Base-by-base conservation (phyloP, 2,329 filamentous ascomycete genomes). In the Colletotrichum sp. region DNA sequence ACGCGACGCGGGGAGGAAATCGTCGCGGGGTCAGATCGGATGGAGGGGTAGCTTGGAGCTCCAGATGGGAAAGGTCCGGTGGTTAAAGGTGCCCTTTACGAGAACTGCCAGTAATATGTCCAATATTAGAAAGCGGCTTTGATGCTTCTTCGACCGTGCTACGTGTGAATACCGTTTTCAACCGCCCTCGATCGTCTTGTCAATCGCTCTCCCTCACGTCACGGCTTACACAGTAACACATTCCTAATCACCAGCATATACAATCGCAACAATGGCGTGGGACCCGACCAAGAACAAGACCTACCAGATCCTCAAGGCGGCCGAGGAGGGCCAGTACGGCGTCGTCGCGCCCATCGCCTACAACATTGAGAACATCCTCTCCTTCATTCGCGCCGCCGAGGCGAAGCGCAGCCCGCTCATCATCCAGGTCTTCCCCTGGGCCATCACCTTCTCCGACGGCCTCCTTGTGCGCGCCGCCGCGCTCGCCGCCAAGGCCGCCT, bases 341-440 rank as follows among this genome's bases (percentile, higher is more conserved):
- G 87, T 93, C 10, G 79, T 86, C 16, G 80, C 88, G 83, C 79
- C 90, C 82, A 83, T 92, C 85, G 87, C 82, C 67, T 4, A 94
- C 88, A 93, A 95, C 81, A 86, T 95, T 76, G 93, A 95, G 85
- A 91, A 91, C 68, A 93, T 95, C 79, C 86, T 95, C 8, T 93
- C 92, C 18, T 90, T 91, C 22, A 90, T 94, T 72, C 88, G 90
- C 77, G 93, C 93, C 32, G 93, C 93, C 57, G 93, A 95, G 84
- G 88, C 88, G 52, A 93, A 93, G 79, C 86, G 88, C 59, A 92
- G 92, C 0, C 93, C 93, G 0, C 88, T 92, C 26, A 92, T 94
- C 85, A 92, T 95, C 82, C 92, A 93, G 44, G 89, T 95, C 80
- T 95, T 95, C 83, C 93, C 93, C 28, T 95, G 93, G 93, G 92